Evolutionary conservation across 768 basidiomycete genomes (phyloP), one percentile per base, ranked within the genome.

Genomic region (Hypsizygus marmoreus): DNA sequence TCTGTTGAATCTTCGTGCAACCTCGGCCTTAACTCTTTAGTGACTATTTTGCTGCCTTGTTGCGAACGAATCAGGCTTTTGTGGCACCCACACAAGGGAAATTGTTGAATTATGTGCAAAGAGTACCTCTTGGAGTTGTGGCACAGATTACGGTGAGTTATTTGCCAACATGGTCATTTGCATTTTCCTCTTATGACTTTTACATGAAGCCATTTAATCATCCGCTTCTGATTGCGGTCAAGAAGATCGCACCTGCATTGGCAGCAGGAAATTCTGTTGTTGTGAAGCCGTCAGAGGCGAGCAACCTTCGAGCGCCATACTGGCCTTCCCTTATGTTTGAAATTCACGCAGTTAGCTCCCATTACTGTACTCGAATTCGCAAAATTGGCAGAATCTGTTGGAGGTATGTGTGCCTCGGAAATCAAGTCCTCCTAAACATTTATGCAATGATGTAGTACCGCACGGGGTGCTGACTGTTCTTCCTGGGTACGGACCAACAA

Each of bases 231-330:
- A 94, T 94, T 50, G 88, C 89, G 2, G 62, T 93, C 42, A 94
- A 94, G 73, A 94, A 94, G 66, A 86, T 93, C 43, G 88, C 85
- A 0, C 88, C 88, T 4, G 90, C 88, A 1, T 70, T 93, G 20
- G 91, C 91, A 33, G 87, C 89, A 6, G 91, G 90, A 4, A 92
- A 91, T 57, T 84, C 83, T 41, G 84, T 93, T 36, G 75, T 92
- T 39, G 82, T 91, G 14, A 92, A 91, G 56, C 87, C 89, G 1
- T 89, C 88, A 33, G 88, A 91, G 71, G 84, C 82, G 40, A 40
- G 61, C 50, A 22, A 16, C 6, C 40, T 35, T 34, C 8, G 46
- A 11, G 4, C 23, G 20, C 25, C 19, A 6, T 2, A 16, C 12
- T 22, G 6, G 16, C n/a, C n/a, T 36, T 44, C 20, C 23, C 26